Evolutionary conservation across 1,284 basidiomycete species (phyloP), one percentile per base, ranked within the genome.

Genomic region (Ganoderma lingzhi): DNA sequence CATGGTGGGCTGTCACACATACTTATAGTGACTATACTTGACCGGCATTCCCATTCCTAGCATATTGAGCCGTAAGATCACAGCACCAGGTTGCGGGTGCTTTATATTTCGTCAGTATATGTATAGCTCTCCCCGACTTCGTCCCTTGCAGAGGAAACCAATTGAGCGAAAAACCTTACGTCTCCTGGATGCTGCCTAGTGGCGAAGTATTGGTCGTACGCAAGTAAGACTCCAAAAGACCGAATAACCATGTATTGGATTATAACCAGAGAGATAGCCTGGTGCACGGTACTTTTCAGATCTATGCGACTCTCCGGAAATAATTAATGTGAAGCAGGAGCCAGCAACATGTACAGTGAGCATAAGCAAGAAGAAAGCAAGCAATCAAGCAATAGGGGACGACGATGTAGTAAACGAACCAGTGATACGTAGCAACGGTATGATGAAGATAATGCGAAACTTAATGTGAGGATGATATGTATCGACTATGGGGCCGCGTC

Each of bases 401-500:
- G 23, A 53, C 48, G 48, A 28, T 14, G n/a, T 48, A 53, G 23
- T 30, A 53, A 53, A 28, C 23, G 23, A 28, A 10, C 5, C 23
- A 28, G 48, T 53, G 23, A 28, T 48, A 48, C 8, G 45, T n/a
- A 48, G 45, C 45, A 15, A 10, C 6, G 35, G 10, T 9, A n/a
- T 19, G 23, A n/a, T 9, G 59, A 35, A 28, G 35, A 19, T 59
- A 35, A n/a, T 51, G 9, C 32, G 62, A 42, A 48, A 58, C 55
- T 56, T 51, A 56, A 35, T 19, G 53, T 2, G 53, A 56, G 6
- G 53, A 35, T 56, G 28, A 56, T 56, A 35, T 56, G 32, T 62
- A 65, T 41, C 39, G 59, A 68, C 63, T 68, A 68, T 48, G 63
- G 48, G 66, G 42, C 44, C 48, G 53, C 30, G 15, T 19, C 44